Evolutionary conservation across 1,139 yeast genomes (phyloP), one percentile per base, ranked within the genome.

Genomic region (Sugiyamaella japonica): DNA sequence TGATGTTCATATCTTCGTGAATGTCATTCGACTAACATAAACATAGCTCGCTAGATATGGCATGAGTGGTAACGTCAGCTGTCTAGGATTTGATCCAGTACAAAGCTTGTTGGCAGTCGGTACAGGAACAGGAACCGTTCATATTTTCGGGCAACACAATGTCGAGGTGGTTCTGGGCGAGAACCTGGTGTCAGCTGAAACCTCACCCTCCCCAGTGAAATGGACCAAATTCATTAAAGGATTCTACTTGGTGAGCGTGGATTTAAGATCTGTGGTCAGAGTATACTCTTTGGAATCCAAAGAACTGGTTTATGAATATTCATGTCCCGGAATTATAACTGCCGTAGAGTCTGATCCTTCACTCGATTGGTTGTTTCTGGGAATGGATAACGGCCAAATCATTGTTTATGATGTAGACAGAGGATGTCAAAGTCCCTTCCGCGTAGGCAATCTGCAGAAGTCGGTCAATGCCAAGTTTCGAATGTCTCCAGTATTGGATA

Each of bases 21-120:
- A 20, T 20, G 25, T 3, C 25, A 3, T 6, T 20, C 25, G 25
- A 25, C 51, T 48, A 48, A 48, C 51, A 31, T 13, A 6, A n/a
- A 15, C 9, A 12, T 39, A 77, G 70, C 64, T 79, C 49, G 77
- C 76, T 34, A 69, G 77, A 29, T 82, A 79, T 64, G 91, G 91
- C 2, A 64, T 85, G 44, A 70, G 75, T 20, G 89, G 89, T 2
- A 74, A 70, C 15, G 80, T 88, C 2, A 73, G 81, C 25, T 83
- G 88, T 0, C 71, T 84, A 43, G 95, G 95, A 0, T 88, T 78
- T 69, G 98, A 93, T 68, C 96, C 96, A 1, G 85, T 89, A 0
- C 99, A 93, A 67, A 83, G 95, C 49, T 76, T 93, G 43, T 70
- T 90, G 61, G 98, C 97, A 0, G 74, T 89, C 0, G 85, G 95